These are phyloP conservation scores for Fraxinus pennsylvanica DNA, from an alignment of 257 asterid species.

Conservation along the genomic window DNA sequence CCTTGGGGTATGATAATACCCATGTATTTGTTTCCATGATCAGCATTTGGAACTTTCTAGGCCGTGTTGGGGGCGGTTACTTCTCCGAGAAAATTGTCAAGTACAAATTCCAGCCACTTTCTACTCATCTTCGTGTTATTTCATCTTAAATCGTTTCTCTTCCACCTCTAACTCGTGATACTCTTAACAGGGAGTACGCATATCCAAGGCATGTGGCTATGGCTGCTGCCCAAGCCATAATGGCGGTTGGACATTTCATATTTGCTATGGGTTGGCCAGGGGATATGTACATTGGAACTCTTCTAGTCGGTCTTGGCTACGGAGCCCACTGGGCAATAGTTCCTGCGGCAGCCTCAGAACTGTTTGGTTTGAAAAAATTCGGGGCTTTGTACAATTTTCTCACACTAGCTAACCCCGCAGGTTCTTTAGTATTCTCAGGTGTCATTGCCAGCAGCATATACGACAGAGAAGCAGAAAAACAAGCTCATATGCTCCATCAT, in stretches of 20 bases:
- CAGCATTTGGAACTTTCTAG: constrained; percentile 63
- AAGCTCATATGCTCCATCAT: constrained; percentile 32
- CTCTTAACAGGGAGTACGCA: constrained; percentile 48
- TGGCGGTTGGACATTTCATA: constrained; percentile 54
- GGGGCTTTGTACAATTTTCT: constrained; percentile 57
- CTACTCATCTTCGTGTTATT: background rate
- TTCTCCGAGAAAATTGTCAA: constrained; percentile 53
- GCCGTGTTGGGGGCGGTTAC: constrained; percentile 61
- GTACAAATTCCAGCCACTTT: constrained; percentile 19
- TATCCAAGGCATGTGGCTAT: constrained; percentile 50
- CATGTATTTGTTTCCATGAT: constrained; percentile 60
- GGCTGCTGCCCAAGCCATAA: constrained; percentile 47
- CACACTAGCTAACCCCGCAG: constrained; percentile 54
- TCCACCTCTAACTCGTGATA: background rate
- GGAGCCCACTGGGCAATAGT: constrained; percentile 68
- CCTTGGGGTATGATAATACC: constrained; percentile 49
- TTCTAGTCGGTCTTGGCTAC: constrained; percentile 53
- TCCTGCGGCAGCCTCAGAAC: constrained; percentile 61
- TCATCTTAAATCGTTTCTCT: background rate
- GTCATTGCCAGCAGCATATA: constrained; percentile 51
- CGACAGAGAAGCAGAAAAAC: constrained; percentile 54
- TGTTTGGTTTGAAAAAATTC: constrained; percentile 53
- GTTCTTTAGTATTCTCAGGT: constrained; percentile 54
- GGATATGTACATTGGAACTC: constrained; percentile 50
- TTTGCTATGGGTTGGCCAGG: constrained; percentile 62